Conservation (phyloP, 192 early-diverging fungal species). For the Coemansia sp. region DNA sequence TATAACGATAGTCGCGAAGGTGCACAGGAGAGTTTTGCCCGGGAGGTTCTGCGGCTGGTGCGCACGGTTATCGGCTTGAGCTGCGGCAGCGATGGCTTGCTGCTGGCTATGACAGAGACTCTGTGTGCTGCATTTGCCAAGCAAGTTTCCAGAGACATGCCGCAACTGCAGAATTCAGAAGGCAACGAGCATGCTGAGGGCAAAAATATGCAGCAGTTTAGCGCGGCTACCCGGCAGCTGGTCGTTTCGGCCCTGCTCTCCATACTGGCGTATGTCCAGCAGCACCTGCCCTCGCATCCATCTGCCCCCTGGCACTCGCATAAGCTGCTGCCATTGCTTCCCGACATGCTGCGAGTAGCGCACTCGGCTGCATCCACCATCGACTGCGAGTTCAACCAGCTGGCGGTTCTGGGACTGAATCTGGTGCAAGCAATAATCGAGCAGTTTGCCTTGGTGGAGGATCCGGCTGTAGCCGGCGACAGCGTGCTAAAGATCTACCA, state of each 20-base stretch:
- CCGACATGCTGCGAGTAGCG: conserved; percentile 85
- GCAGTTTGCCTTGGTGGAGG: conserved; percentile 69
- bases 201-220: conserved; percentile 15
- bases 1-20: conserved; percentile 10
- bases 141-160: conserved; percentile 4
- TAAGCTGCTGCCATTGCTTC: conserved; percentile 51
- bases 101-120: conserved; percentile 13
- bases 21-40: not conserved
- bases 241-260: conserved; percentile 22
- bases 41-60: conserved; percentile 27
- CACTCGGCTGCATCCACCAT: conserved; percentile 82
- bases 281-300: conserved; percentile 2
- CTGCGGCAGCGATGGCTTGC: not conserved
- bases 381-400: conserved; percentile 54
- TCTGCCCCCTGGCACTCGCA: not conserved
- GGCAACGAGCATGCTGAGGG: not conserved
- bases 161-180: not conserved
- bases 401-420: conserved; percentile 75
- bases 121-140: conserved; percentile 41
- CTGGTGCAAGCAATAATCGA: conserved; percentile 78
- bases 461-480: conserved; percentile 82
- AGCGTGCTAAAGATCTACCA: conserved; percentile 84
- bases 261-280: conserved; percentile 20
- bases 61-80: conserved; percentile 16
- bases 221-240: conserved; percentile 10